phyloP scores from a whole-genome alignment of 2,329 filamentous ascomycete species.

The Penicillium sclerotigenum region DNA sequence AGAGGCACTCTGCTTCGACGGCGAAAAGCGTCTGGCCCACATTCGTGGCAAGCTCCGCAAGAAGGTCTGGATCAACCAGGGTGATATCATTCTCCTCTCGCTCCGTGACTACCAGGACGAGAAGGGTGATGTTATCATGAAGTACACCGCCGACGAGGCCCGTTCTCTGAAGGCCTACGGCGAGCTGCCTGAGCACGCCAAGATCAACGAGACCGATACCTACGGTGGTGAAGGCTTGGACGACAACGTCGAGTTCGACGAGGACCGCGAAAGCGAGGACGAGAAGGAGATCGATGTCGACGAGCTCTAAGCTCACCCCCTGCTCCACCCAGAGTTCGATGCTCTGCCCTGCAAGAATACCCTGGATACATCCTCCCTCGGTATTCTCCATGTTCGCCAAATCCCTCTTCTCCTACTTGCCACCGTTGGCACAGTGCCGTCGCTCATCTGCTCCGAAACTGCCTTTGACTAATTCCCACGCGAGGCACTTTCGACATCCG shows the following conservation, averaged over 20 bases:
- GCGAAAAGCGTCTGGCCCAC: slow-evolving; percentile 77
- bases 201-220: slow-evolving; percentile 99
- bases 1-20: slow-evolving; percentile 93
- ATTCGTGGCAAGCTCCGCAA: slow-evolving; percentile 96
- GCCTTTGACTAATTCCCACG: slow-evolving; percentile 7
- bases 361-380: slow-evolving; percentile 20
- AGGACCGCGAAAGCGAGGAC: slow-evolving; percentile 69
- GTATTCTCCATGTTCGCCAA: slow-evolving; percentile 24
- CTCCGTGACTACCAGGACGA: slow-evolving; percentile 92
- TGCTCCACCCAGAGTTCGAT: slow-evolving; percentile 25
- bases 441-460: slow-evolving; percentile 15
- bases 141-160: slow-evolving; percentile 95
- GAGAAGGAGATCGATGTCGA: slow-evolving; percentile 90
- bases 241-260: slow-evolving; percentile 98
- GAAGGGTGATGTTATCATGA: slow-evolving; percentile 90
- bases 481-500: slow-evolving; percentile 6
- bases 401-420: slow-evolving; percentile 14
- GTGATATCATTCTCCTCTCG: slow-evolving; percentile 85
- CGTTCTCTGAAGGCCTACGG: slow-evolving; percentile 94
- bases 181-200: slow-evolving; percentile 92
- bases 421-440: slow-evolving; percentile 16
- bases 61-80: slow-evolving; percentile 99
- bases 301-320: slow-evolving; percentile 67
- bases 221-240: slow-evolving; percentile 84
- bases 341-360: slow-evolving; percentile 32